Evolutionary conservation across 345 rosid species (phyloP).

Genomic region (Populus tremula): DNA sequence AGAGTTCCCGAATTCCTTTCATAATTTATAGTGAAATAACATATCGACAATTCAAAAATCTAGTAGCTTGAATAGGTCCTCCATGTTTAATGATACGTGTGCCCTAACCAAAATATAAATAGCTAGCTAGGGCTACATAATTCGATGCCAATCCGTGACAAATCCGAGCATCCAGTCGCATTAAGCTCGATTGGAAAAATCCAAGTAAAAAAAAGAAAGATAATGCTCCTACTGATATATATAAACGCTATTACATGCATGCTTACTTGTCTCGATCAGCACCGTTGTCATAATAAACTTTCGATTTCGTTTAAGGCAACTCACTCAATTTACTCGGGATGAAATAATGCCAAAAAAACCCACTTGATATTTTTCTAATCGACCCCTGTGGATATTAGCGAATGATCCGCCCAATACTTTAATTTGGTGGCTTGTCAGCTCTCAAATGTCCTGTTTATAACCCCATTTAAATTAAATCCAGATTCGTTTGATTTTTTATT

Average conservation of each 20-base stretch:
- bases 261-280: not conserved
- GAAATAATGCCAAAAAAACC: not conserved
- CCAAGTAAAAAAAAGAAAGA: not conserved
- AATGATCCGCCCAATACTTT: constrained; percentile 18
- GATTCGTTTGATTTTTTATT: not conserved
- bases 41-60: not conserved
- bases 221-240: no score
- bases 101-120: no score
- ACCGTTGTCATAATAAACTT: not conserved
- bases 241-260: not conserved
- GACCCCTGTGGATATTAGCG: not conserved
- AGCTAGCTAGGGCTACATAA: not conserved
- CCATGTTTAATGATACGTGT: not conserved
- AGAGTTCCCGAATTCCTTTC: not conserved
- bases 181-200: not conserved
- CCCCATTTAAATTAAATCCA: not conserved
- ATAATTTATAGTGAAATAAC: not conserved
- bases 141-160: not conserved
- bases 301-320: not conserved
- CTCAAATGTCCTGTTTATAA: constrained; percentile 1
- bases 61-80: not conserved
- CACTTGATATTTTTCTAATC: not conserved
- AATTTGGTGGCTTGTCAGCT: constrained; percentile 16
- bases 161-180: not conserved
- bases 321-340: not conserved